Evolutionary conservation across 176 grass and related monocot genomes (phyloP).

Genomic region (Bonia amplexicaulis): DNA sequence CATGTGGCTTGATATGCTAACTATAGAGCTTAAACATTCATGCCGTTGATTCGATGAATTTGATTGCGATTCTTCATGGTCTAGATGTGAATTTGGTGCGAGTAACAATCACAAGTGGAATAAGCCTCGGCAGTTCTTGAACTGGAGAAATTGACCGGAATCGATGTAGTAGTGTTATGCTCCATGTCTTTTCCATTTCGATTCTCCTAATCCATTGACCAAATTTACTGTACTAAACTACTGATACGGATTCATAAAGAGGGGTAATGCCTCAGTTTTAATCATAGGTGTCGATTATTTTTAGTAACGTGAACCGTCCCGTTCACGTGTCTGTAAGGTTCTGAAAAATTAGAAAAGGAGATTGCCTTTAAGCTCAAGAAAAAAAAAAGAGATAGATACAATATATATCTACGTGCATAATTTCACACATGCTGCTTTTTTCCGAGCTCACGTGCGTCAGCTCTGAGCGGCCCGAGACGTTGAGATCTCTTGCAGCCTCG

Average conservation of each 20-base stretch:
- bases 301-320: background rate
- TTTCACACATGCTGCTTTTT: slow-evolving; percentile 5
- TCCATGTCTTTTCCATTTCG: background rate
- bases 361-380: background rate
- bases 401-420: background rate
- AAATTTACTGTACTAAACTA: background rate
- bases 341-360: background rate
- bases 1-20: background rate
- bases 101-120: background rate
- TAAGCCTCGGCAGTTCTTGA: slow-evolving; percentile 12
- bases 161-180: background rate
- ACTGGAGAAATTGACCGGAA: background rate
- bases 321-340: background rate
- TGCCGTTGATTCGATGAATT: background rate
- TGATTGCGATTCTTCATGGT: background rate
- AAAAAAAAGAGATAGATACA: background rate
- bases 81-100: background rate
- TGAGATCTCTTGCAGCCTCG: background rate
- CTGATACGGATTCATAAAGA: background rate
- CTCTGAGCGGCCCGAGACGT: slow-evolving; percentile 12
- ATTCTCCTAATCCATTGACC: slow-evolving; percentile 6
- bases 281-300: background rate
- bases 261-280: background rate
- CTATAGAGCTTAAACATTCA: background rate
- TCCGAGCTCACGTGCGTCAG: slow-evolving; percentile 34